phyloP scores from a whole-genome alignment of 225 moss, liverwort and hornwort genomes.

The Straminergon stramineum region DNA sequence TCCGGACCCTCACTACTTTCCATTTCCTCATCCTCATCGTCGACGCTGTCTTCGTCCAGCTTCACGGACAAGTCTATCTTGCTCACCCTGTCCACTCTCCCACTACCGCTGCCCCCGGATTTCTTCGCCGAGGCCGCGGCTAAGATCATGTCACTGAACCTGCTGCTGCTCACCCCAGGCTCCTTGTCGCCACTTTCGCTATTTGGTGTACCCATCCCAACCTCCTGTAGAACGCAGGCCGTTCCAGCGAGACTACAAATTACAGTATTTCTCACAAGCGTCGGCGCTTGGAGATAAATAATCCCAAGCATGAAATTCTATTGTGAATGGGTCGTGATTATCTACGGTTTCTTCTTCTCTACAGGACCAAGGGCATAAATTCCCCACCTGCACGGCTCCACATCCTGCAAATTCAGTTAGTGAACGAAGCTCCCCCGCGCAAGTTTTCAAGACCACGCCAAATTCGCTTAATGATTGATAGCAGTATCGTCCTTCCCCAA shows the following conservation, averaged over 20 bases:
- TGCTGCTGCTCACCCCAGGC: neutral
- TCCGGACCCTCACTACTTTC: slow-evolving; percentile 18
- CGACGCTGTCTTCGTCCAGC: slow-evolving; percentile 37
- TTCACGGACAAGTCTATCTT: slow-evolving; percentile 57
- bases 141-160: slow-evolving; percentile 20
- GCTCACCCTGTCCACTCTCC: slow-evolving; percentile 48
- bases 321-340: neutral
- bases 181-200: slow-evolving; percentile 22
- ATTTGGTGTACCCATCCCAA: slow-evolving; percentile 12
- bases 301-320: neutral
- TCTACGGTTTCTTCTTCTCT: neutral
- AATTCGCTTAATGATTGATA: neutral
- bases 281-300: neutral
- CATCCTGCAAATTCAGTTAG: neutral
- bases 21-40: slow-evolving; percentile 49
- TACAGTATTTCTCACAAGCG: neutral
- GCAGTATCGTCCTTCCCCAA: neutral
- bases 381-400: neutral
- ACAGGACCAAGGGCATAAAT: neutral
- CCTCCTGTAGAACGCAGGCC: neutral
- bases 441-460: neutral
- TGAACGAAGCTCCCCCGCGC: neutral
- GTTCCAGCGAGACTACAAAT: neutral
- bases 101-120: slow-evolving; percentile 4
- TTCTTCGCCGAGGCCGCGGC: neutral